Base-by-base conservation (phyloP, 768 basidiomycete species). In the Serendipita sp. region DNA sequence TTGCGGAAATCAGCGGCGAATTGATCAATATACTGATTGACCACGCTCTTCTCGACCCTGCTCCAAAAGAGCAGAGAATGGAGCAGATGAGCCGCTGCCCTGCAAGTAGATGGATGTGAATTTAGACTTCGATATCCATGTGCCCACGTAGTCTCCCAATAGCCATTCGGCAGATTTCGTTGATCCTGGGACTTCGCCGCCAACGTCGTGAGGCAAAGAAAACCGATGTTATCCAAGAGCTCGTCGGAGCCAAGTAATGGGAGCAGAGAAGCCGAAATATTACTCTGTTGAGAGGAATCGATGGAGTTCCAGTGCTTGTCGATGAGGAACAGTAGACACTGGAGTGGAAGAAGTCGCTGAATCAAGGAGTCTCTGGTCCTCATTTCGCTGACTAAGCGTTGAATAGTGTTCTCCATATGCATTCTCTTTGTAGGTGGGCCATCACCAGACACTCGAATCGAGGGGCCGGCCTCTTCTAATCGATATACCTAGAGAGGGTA, bases 271-370 rank as follows among this genome's bases (percentile, higher is more conserved):
- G 75, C 68, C 56, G 85, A 72, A 34, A 92, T 75, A 1, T 80
- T 77, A 48, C 75, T 73, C 65, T 84, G 84, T 42, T 86, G 76
- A 3, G 76, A 72, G 34, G 74, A 70, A 64, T 88, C 83, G 24
- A 96, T 71, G 24, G 76, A 69, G 14, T 66, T 28, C 89, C 89
- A 92, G 69, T 94, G 84, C 26, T 82, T 78, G 67, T 88, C 83
- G 65, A 93, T 79, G 70, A 96, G 76, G 75, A 97, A 96, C 24
- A 94, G 80, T 2, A 96, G 75, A 9, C 84, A 76, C 72, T 96
- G 92, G 1, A 95, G 73, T 66, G 79, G 75, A 74, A 74, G 72
- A 79, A 65, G 70, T 73, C 67, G 73, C 77, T 67, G 69, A 67
- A 66, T 67, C n/a, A 73, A 34, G 70, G 69, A 2, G 53, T 42